Base-by-base conservation (phyloP, 805 yeast species). In the Zygosaccharomyces lentus region DNA sequence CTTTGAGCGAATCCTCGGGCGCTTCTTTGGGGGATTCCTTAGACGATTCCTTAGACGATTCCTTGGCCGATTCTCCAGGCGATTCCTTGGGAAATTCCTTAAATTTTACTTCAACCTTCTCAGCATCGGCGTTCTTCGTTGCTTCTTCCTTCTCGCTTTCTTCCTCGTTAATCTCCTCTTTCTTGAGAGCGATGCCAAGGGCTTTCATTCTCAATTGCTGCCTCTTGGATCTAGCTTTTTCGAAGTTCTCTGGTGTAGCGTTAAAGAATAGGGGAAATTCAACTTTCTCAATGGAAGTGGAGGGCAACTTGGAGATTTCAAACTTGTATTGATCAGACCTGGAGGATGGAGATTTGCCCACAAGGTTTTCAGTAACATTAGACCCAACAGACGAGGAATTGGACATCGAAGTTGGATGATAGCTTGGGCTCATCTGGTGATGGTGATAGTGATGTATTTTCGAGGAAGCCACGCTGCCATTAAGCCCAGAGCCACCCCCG, bases 231-330 rank as follows among this genome's bases (percentile, higher is more conserved):
- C 62, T 65, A 2, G 62, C 61, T 9, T 59, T 57, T 2, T 63
- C 63, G 51, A 59, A 70, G 10, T 57, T 61, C 13, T 59, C 55
- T 37, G 64, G 58, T 6, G 56, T 57, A 4, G 66, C 55, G 36
- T 62, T 65, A 16, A 62, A 54, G 39, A 51, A 65, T 16, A 65
- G 39, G 16, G 69, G 69, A 23, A 61, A 58, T 13, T 51, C 51
- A n/a, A 52, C 38, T 4, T 37, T 41, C 10, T 32, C 17, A 16
- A 29, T 27, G 4, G 38, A 25, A 37, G 49, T 41, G 38, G 49
- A 47, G 45, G 43, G 21, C 25, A 52, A 27, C 37, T 59, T 60
- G 12, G 62, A 52, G 6, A 54, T 46, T 34, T 61, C 62, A 32
- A 61, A 61, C 40, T 59, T 61, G 27, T 48, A 59, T 31, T 58